Evolutionary conservation across 2,329 filamentous ascomycete genomes (phyloP), one percentile per base, ranked within the genome.

Genomic region (Ceratocystiopsis sp.): DNA sequence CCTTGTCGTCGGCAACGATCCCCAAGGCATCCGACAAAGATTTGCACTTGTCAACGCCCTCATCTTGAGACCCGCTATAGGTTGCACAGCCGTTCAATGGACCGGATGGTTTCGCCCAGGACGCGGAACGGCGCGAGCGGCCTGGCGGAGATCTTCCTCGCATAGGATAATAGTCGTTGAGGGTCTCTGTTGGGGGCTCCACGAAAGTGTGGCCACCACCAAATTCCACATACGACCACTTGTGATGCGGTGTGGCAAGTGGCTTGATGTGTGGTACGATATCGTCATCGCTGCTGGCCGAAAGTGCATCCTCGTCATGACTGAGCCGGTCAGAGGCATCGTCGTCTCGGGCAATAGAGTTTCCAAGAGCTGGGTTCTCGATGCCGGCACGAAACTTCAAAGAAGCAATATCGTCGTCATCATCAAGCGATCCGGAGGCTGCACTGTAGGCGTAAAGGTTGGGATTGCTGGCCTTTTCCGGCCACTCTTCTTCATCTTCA

Each of bases 71-170:
- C 10, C 25, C 25, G 25, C 25, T 29, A 29, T 29, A 29, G 25
- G 4, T 11, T 29, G 10, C 10, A 29, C 25, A 8, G 9, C 25
- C 25, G 25, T 29, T 29, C 25, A 11, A 29, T 29, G 25, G 25
- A 8, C 25, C 25, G 10, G 33, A 14, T 15, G 33, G 25, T n/a
- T 39, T 34, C 5, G 40, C 16, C 45, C 39, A 44, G 3, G 45
- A 46, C 3, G 15, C 38, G 2, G 25, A 29, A 10, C 25, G 33
- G 32, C 34, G 5, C 19, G 42, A 15, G 21, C 67, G 67, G 36
- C 68, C 71, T 0, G 70, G 68, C 1, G 70, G 70, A 19, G 71
- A 75, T 29, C 71, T 63, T 7, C 71, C 71, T 38, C 71, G 60
- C 12, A 59, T 61, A 7, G 67, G 65, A 49, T 65, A 68, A 50